phyloP scores from a whole-genome alignment of 108 stramenopile genomes.

The Nannochloropsis oceanica region DNA sequence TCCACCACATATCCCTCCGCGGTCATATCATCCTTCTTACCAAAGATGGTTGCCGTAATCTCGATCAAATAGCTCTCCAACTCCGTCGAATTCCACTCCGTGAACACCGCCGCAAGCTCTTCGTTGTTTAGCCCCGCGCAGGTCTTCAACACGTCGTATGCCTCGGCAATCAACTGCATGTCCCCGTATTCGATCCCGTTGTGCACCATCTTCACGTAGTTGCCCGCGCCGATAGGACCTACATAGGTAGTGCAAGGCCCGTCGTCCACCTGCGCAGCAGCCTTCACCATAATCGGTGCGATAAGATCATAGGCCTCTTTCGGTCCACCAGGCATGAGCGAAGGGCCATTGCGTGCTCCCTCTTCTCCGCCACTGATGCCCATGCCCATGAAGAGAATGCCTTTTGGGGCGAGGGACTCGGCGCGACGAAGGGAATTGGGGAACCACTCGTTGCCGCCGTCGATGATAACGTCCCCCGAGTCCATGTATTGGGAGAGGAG shows the following conservation, averaged over 20 bases:
- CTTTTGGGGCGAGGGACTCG: slow-evolving; percentile 58
- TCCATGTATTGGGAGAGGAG: slow-evolving; percentile 54
- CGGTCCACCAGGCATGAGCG: slow-evolving; percentile 96
- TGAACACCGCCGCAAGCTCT: slow-evolving; percentile 75
- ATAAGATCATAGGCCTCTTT: slow-evolving; percentile 79
- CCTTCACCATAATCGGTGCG: slow-evolving; percentile 79
- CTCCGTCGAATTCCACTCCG: slow-evolving; percentile 74
- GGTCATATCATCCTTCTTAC: slow-evolving; percentile 65
- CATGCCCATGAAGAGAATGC: slow-evolving; percentile 87
- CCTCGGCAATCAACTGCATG: slow-evolving; percentile 97
- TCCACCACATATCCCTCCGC: slow-evolving; percentile 50
- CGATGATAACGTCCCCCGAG: slow-evolving; percentile 82
- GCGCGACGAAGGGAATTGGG: slow-evolving; percentile 83
- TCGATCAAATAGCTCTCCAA: slow-evolving; percentile 87
- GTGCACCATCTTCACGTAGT: slow-evolving; percentile 98
- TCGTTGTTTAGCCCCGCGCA: slow-evolving; percentile 72
- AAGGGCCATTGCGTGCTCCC: slow-evolving; percentile 91
- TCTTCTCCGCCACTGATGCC: slow-evolving; percentile 98
- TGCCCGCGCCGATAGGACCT: slow-evolving; percentile 66
- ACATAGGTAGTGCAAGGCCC: slow-evolving; percentile 89
- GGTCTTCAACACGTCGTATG: slow-evolving; percentile 70
- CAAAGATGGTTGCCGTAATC: slow-evolving; percentile 81
- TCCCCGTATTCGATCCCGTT: slow-evolving; percentile 99
- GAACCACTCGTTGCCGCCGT: slow-evolving; percentile 98
- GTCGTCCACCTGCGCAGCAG: slow-evolving; percentile 73